phyloP scores from a whole-genome alignment of 495 filamentous ascomycete genomes.

The Cercophora scortea region DNA sequence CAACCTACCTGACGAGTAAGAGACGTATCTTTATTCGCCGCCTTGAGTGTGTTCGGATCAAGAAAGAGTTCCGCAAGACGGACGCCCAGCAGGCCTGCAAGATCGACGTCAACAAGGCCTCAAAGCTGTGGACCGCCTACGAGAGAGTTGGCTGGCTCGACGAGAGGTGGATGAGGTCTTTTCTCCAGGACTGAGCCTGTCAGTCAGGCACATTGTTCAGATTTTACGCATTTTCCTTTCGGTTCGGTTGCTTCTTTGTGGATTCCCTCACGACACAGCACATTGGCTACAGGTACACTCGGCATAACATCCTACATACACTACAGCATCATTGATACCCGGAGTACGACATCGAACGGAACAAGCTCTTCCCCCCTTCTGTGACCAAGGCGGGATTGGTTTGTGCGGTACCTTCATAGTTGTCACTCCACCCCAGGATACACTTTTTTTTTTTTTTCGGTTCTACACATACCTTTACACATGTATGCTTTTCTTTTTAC shows the following conservation, averaged over 20 bases:
- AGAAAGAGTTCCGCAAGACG: slow-evolving; percentile 95
- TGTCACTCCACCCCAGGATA: slow-evolving; percentile 27
- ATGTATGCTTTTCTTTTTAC: neutral
- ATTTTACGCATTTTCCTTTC: neutral
- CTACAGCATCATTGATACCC: slow-evolving; percentile 26
- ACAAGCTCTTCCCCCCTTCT: neutral
- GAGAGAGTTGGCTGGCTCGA: slow-evolving; percentile 87
- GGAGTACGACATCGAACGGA: slow-evolving; percentile 19
- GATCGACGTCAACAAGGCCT: slow-evolving; percentile 98
- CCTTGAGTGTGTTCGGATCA: slow-evolving; percentile 56
- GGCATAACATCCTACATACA: neutral
- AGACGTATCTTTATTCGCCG: slow-evolving; percentile 81
- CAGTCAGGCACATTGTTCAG: neutral
- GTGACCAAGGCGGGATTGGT: neutral
- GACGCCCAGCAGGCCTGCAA: slow-evolving; percentile 94
- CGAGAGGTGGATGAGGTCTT: slow-evolving; percentile 48
- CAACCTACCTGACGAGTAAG: slow-evolving; percentile 92
- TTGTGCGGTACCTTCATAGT: neutral
- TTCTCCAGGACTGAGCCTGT: slow-evolving; percentile 17
- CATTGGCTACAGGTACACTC: slow-evolving; percentile 4
- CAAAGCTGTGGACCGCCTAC: slow-evolving; percentile 88
- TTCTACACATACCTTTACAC: neutral
- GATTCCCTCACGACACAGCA: slow-evolving; percentile 21
- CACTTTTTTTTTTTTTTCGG: slow-evolving; percentile 14
- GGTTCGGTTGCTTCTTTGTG: too few relatives aligned